These are phyloP conservation scores for Xanthoparmelia taractica DNA, from an alignment of 495 filamentous ascomycete genomes.

Conservation along the genomic window DNA sequence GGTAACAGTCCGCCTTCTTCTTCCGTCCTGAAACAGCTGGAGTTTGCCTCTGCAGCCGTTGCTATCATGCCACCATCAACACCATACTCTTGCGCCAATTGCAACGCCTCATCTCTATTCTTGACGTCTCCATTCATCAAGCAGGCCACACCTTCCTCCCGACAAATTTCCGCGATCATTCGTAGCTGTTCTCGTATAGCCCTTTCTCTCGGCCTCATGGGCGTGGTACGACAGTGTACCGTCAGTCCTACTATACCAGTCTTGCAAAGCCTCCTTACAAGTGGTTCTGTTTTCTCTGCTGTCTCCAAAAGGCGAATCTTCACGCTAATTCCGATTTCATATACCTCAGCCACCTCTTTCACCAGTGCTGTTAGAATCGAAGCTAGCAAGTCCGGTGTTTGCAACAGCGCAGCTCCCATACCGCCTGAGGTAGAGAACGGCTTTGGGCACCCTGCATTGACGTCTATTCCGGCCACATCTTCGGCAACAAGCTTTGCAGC, in stretches of 20 bases:
- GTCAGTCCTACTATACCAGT: slow-evolving; percentile 92
- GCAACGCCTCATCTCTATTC: slow-evolving; percentile 55
- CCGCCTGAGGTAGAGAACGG: slow-evolving; percentile 85
- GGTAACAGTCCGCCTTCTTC: slow-evolving; percentile 56
- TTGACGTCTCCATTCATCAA: slow-evolving; percentile 92
- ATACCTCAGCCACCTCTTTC: slow-evolving; percentile 60
- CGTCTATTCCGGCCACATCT: slow-evolving; percentile 88
- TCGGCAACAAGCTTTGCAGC: slow-evolving; percentile 74
- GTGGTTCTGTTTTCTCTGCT: slow-evolving; percentile 56
- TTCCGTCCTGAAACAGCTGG: slow-evolving; percentile 66
- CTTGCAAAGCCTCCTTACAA: slow-evolving; percentile 65
- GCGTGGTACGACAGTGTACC: slow-evolving; percentile 89
- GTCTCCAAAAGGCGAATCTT: slow-evolving; percentile 88
- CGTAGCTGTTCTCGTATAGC: slow-evolving; percentile 79
- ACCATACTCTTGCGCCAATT: slow-evolving; percentile 63
- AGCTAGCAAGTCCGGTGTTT: slow-evolving; percentile 71
- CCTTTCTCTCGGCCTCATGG: slow-evolving; percentile 83
- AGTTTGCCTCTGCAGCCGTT: slow-evolving; percentile 78
- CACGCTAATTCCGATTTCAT: slow-evolving; percentile 84
- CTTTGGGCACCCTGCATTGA: slow-evolving; percentile 96
- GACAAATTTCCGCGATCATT: slow-evolving; percentile 72
- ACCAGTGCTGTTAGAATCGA: slow-evolving; percentile 77
- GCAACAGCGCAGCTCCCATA: slow-evolving; percentile 88
- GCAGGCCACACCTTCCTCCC: slow-evolving; percentile 75
- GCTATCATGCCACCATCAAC: slow-evolving; percentile 97